Percentiles rank a stretch among this genome's conserved stretches.
Evolutionary conservation across 2,329 filamentous ascomycete genomes (phyloP).

Genomic region (Pseudogymnoascus sp.): DNA sequence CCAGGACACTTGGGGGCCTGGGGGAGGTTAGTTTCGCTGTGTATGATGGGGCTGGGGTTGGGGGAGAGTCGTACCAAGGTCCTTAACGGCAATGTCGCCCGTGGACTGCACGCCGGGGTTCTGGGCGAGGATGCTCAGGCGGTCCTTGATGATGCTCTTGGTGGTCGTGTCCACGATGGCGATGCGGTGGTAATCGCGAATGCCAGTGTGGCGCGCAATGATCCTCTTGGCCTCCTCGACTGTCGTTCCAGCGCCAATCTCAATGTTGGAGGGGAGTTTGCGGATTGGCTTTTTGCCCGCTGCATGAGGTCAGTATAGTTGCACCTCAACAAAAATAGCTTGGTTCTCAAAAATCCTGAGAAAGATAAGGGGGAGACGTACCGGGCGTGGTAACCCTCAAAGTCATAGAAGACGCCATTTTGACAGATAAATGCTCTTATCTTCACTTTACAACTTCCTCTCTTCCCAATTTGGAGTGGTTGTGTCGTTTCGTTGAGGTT

Average conservation of each 20-base stretch:
- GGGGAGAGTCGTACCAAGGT: slow-evolving; percentile 59
- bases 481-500: neutral
- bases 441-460: slow-evolving; percentile 1
- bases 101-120: slow-evolving; percentile 40
- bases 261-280: slow-evolving; percentile 47
- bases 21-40: slow-evolving; percentile 18
- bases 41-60: neutral
- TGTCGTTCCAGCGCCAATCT: slow-evolving; percentile 38
- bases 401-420: slow-evolving; percentile 4
- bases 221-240: slow-evolving; percentile 52
- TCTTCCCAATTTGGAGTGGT: neutral
- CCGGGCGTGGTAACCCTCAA: slow-evolving; percentile 7
- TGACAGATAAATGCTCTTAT: neutral
- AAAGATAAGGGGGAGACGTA: neutral
- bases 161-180: slow-evolving; percentile 53
- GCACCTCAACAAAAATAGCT: neutral
- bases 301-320: slow-evolving; percentile 12
- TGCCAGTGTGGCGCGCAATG: slow-evolving; percentile 43
- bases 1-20: slow-evolving; percentile 86
- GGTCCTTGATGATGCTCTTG: slow-evolving; percentile 56
- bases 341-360: neutral
- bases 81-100: slow-evolving; percentile 74
- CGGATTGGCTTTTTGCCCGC: slow-evolving; percentile 27
- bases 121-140: slow-evolving; percentile 44
- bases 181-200: slow-evolving; percentile 52